phyloP scores from a whole-genome alignment of 2,329 filamentous ascomycete genomes.

The Talaromyces funiculosus region DNA sequence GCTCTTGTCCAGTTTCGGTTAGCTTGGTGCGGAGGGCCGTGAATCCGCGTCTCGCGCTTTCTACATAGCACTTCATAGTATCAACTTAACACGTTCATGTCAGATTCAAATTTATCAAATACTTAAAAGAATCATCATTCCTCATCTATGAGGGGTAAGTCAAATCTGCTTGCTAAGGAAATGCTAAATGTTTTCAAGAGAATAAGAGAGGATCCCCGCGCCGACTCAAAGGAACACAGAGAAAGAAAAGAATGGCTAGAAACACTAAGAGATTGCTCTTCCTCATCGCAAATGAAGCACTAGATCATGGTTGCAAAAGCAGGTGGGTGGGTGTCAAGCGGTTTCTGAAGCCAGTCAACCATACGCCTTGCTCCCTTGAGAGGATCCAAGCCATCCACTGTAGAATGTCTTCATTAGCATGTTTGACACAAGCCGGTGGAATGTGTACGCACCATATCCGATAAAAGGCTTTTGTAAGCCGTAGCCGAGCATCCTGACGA shows the following conservation, averaged over 20 bases:
- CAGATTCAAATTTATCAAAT: neutral
- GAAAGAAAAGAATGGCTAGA: neutral
- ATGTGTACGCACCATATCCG: conserved; percentile 23
- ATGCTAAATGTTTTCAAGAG: neutral
- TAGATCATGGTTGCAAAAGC: conserved; percentile 18
- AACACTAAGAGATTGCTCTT: too few relatives aligned
- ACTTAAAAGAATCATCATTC: neutral
- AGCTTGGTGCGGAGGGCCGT: neutral
- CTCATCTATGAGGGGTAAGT: neutral
- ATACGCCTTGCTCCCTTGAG: conserved; percentile 23
- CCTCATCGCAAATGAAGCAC: too few relatives aligned
- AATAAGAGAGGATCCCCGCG: neutral
- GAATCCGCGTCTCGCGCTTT: neutral
- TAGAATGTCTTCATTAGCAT: neutral
- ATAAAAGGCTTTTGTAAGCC: conserved; percentile 27
- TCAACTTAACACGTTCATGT: neutral
- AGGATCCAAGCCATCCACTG: conserved; percentile 26
- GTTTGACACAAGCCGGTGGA: neutral
- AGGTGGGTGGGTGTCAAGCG: conserved; percentile 24
- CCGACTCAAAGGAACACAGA: neutral
- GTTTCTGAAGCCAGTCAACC: conserved; percentile 25
- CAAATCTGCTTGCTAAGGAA: neutral
- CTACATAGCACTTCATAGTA: neutral
- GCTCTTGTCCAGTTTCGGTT: conserved; percentile 4
- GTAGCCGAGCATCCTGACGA: conserved; percentile 34